Conservation (phyloP, 805 yeast genomes). For the Monosporozyma servazzii region DNA sequence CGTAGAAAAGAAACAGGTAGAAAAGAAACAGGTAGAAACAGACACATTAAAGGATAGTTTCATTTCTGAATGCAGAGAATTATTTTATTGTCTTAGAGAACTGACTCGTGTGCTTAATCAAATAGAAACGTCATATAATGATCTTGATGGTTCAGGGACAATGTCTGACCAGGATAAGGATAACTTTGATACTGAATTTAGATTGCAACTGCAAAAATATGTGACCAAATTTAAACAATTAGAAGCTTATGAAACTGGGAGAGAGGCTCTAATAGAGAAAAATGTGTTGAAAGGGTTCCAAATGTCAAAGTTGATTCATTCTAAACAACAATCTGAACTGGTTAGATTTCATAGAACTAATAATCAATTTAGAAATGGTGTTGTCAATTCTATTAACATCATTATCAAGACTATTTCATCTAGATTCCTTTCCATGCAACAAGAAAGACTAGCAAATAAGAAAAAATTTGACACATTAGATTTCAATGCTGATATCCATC, state of each 20-base stretch:
- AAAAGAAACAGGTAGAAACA: neutral
- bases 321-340: conserved; percentile 22
- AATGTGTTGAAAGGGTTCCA: conserved; percentile 14
- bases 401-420: conserved; percentile 36
- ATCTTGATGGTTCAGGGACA: neutral
- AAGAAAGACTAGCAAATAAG: conserved; percentile 34
- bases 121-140: conserved; percentile 22
- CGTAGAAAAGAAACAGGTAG: neutral
- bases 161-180: conserved; percentile 43
- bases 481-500: neutral
- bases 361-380: conserved; percentile 38
- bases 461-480: conserved; percentile 28
- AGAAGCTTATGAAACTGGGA: conserved; percentile 43
- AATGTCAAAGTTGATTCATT: conserved; percentile 23
- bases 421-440: conserved; percentile 41
- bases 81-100: conserved; percentile 24
- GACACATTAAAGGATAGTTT: conserved; percentile 19
- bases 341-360: conserved; percentile 11
- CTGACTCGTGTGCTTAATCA: conserved; percentile 20
- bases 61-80: conserved; percentile 22
- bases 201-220: conserved; percentile 42
- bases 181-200: conserved; percentile 46
- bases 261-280: conserved; percentile 27
- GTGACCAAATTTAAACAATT: conserved; percentile 42
- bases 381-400: conserved; percentile 41